Percentiles rank a stretch among this genome's conserved stretches.
phyloP scores from a whole-genome alignment of 2,329 filamentous ascomycete species.

The Microdochium nivale region DNA sequence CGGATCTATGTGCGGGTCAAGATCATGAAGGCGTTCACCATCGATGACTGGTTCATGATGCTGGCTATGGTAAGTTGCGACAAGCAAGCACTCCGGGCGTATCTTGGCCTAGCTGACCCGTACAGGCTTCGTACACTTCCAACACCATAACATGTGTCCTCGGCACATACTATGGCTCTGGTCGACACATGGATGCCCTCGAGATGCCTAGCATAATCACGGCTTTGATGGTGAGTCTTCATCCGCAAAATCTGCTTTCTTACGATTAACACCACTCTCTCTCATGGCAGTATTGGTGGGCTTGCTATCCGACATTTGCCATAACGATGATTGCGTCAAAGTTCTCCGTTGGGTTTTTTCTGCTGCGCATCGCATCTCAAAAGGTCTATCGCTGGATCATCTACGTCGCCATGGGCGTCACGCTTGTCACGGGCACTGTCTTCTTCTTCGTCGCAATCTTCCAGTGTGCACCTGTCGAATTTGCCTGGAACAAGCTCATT shows the following conservation, averaged over 20 bases:
- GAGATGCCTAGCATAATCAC: not conserved
- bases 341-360: constrained; percentile 10
- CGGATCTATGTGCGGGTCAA: not conserved
- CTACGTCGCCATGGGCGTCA: constrained; percentile 6
- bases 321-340: not conserved
- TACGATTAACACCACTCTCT: constrained; percentile 3
- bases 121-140: not conserved
- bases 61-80: not conserved
- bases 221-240: not conserved
- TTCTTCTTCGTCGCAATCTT: constrained; percentile 12
- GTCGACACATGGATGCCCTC: not conserved
- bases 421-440: constrained; percentile 7
- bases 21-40: not conserved
- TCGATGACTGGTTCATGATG: not conserved
- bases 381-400: constrained; percentile 8
- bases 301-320: not conserved
- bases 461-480: constrained; percentile 10
- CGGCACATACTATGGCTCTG: not conserved
- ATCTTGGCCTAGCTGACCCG: not conserved
- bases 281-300: not conserved
- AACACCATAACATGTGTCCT: not conserved
- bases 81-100: not conserved
- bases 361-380: constrained; percentile 10
- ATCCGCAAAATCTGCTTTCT: constrained; percentile 5
- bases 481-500: constrained; percentile 9